These are phyloP conservation scores for Capsicum chinense DNA, from an alignment of 257 asterid species.

Conservation along the genomic window DNA sequence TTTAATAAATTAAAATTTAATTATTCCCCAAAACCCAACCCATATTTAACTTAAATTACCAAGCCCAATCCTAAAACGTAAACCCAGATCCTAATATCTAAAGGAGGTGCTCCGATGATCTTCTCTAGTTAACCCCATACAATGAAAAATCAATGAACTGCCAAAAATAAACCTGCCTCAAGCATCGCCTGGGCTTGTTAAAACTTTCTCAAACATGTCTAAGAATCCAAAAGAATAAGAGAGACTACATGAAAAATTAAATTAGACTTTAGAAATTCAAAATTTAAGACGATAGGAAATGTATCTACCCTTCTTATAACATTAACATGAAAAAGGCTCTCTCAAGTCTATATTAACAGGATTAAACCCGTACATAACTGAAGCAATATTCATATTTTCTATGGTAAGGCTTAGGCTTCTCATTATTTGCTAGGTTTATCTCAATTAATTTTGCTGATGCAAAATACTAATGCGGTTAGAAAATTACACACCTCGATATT, in stretches of 20 bases:
- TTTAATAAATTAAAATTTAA: too few relatives aligned
- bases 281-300: not conserved
- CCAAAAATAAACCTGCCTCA: constrained; percentile 31
- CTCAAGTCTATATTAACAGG: constrained; percentile 6
- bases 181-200: constrained; percentile 32
- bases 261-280: constrained; percentile 11
- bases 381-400: not conserved
- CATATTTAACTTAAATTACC: too few relatives aligned
- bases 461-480: constrained; percentile 29
- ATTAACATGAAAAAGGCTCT: constrained; percentile 2
- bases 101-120: too few relatives aligned
- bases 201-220: constrained; percentile 26
- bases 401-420: constrained; percentile 36
- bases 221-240: not conserved
- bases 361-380: not conserved
- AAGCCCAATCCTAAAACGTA: too few relatives aligned
- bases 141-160: not conserved
- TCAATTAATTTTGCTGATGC: not conserved
- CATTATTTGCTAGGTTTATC: constrained; percentile 1
- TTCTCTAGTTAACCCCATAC: too few relatives aligned
- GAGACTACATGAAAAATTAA: too few relatives aligned
- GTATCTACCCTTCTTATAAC: not conserved
- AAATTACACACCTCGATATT: constrained; percentile 21
- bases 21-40: too few relatives aligned
- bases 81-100: too few relatives aligned